Evolutionary conservation across 23 red algal genomes (phyloP).

Genomic region (Gracilariopsis chorda): DNA sequence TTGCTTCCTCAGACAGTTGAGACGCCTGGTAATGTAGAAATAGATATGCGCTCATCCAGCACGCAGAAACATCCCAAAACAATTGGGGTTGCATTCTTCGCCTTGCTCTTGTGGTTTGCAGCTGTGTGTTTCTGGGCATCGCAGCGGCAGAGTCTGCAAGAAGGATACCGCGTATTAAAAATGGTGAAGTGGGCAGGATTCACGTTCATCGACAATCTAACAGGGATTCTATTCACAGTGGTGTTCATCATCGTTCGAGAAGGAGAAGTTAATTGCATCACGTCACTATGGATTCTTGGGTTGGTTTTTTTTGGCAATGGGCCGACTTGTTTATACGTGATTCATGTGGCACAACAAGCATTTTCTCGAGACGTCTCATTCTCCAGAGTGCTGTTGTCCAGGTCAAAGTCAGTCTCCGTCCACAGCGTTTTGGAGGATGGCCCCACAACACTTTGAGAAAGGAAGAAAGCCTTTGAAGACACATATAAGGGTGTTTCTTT

Average conservation of each 20-base stretch:
- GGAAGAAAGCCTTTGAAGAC: not conserved
- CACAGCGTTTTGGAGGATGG: not conserved
- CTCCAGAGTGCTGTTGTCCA: not conserved
- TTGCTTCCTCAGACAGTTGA: not conserved
- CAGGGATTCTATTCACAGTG: slow-evolving; percentile 14
- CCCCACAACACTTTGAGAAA: not conserved
- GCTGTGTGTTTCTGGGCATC: slow-evolving; percentile 6
- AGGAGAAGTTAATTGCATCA: not conserved
- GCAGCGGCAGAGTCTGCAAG: not conserved
- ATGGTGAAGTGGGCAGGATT: slow-evolving; percentile 18
- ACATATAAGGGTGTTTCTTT: not conserved
- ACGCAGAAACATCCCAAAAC: not conserved
- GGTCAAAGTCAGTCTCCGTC: not conserved
- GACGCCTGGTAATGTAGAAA: not conserved
- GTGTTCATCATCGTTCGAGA: slow-evolving; percentile 25
- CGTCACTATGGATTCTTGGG: slow-evolving; percentile 1
- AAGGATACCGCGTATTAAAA: not conserved
- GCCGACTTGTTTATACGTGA: slow-evolving; percentile 46
- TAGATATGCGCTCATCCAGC: slow-evolving; percentile 2
- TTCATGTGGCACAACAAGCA: not conserved
- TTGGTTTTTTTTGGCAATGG: slow-evolving; percentile 17
- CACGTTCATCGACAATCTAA: slow-evolving; percentile 18
- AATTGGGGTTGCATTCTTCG: slow-evolving; percentile 16
- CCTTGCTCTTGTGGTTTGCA: not conserved
- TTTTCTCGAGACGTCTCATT: not conserved